These are phyloP conservation scores for Alisma plantagoaquatica DNA, from an alignment of 106 monocot genomes.

Conservation along the genomic window DNA sequence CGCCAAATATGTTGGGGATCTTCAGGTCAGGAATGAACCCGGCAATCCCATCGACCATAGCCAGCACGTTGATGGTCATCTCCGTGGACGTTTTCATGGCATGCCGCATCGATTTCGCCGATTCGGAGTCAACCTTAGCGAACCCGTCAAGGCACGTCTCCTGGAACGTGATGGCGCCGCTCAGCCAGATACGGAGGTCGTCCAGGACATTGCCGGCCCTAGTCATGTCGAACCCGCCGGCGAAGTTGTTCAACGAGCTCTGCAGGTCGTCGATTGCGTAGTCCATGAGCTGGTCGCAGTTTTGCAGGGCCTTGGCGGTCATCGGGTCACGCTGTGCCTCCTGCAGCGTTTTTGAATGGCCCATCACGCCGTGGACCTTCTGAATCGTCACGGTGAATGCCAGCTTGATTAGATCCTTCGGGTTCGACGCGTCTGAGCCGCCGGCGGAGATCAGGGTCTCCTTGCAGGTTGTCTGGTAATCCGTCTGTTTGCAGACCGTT, in stretches of 20 bases:
- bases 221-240: conserved; percentile 9
- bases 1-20: conserved; percentile 13
- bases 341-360: conserved; percentile 23
- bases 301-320: conserved; percentile 15
- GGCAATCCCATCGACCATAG: conserved; percentile 21
- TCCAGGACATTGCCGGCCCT: conserved; percentile 15
- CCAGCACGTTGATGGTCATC: conserved; percentile 30
- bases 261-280: conserved; percentile 31
- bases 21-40: conserved; percentile 15
- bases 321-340: conserved; percentile 21
- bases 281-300: conserved; percentile 28
- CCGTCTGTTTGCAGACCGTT: conserved; percentile 57
- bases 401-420: conserved; percentile 25
- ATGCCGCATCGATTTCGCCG: conserved; percentile 18
- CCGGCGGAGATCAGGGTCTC: conserved; percentile 16
- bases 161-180: conserved; percentile 25
- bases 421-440: conserved; percentile 35
- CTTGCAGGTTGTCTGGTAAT: conserved; percentile 38
- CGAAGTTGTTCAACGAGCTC: conserved; percentile 14
- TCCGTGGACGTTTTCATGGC: conserved; percentile 23
- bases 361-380: conserved; percentile 7
- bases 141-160: conserved; percentile 43
- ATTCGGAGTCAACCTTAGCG: conserved; percentile 12
- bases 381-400: conserved; percentile 25
- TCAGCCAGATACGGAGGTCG: conserved; percentile 35